phyloP scores from a whole-genome alignment of 2,329 filamentous ascomycete species.

The Penicillium freii region DNA sequence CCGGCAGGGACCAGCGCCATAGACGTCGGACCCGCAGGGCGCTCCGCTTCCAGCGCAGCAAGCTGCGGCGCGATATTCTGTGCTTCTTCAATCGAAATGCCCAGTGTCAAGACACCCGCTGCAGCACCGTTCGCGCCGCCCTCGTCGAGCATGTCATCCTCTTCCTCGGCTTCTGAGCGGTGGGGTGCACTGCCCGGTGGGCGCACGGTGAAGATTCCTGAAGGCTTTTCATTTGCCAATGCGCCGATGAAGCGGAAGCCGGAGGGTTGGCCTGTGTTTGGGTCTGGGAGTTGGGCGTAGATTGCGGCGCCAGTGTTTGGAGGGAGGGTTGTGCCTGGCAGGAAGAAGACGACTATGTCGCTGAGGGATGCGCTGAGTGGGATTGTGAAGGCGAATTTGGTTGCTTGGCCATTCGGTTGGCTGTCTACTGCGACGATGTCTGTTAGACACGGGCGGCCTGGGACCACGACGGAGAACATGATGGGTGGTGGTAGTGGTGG shows the following conservation, averaged over 20 bases:
- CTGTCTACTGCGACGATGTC: slow-evolving; percentile 52
- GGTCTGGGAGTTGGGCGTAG: slow-evolving; percentile 71
- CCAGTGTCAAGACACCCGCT: slow-evolving; percentile 64
- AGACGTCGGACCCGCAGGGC: slow-evolving; percentile 23
- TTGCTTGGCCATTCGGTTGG: slow-evolving; percentile 55
- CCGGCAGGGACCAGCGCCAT: slow-evolving; percentile 32
- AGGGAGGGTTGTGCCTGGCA: slow-evolving; percentile 74
- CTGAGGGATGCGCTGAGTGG: slow-evolving; percentile 58
- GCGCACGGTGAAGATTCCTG: slow-evolving; percentile 80
- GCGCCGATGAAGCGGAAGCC: slow-evolving; percentile 85
- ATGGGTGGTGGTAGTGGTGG: background rate
- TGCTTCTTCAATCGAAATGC: slow-evolving; percentile 76
- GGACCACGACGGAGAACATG: slow-evolving; percentile 63
- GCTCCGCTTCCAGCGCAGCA: slow-evolving; percentile 51
- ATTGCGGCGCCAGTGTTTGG: slow-evolving; percentile 79
- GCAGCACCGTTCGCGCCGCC: slow-evolving; percentile 21
- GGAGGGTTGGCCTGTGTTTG: slow-evolving; percentile 32
- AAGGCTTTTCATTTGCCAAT: slow-evolving; percentile 85
- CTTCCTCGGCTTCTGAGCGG: slow-evolving; percentile 36
- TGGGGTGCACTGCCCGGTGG: slow-evolving; percentile 12
- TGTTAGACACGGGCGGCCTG: slow-evolving; percentile 60
- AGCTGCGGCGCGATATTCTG: slow-evolving; percentile 69
- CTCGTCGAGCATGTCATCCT: slow-evolving; percentile 50
- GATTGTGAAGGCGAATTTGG: slow-evolving; percentile 67
- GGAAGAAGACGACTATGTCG: slow-evolving; percentile 84